Evolutionary conservation across 176 grass and related monocot species (phyloP).

Genomic region (Themeda triandra): DNA sequence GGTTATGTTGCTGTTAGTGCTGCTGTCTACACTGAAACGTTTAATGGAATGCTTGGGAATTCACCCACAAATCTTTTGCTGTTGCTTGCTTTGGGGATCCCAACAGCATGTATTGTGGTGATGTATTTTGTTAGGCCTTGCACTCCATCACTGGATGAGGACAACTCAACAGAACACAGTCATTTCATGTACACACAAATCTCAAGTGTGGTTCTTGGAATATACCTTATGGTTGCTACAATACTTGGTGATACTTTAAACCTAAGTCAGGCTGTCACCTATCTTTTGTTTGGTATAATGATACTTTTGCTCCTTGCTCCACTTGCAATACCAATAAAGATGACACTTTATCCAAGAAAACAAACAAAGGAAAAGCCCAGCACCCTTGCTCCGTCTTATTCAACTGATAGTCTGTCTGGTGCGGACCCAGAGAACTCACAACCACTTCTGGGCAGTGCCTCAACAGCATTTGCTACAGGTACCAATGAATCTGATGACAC

Average conservation of each 20-base stretch:
- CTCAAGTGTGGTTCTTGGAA: conserved; percentile 58
- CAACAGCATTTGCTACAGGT: conserved; percentile 19
- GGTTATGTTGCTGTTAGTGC: conserved; percentile 75
- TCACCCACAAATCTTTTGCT: conserved; percentile 66
- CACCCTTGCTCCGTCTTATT: conserved; percentile 46
- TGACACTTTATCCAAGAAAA: conserved; percentile 86
- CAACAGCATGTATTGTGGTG: conserved; percentile 50
- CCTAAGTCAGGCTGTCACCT: conserved; percentile 45
- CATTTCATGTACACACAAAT: conserved; percentile 86
- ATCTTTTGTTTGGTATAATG: conserved; percentile 64
- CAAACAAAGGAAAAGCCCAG: conserved; percentile 39
- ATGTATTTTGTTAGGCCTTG: conserved; percentile 95
- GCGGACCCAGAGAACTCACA: conserved; percentile 49
- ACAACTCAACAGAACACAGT: conserved; percentile 52
- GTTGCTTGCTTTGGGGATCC: conserved; percentile 65
- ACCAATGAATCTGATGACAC: conserved; percentile 54
- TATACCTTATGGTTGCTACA: conserved; percentile 63
- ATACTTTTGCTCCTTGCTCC: conserved; percentile 68
- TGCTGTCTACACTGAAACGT: conserved; percentile 85
- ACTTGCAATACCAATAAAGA: conserved; percentile 84
- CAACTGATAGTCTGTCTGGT: conserved; percentile 48
- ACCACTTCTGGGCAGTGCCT: conserved; percentile 47
- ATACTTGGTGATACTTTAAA: conserved; percentile 46
- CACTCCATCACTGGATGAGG: conserved; percentile 63
- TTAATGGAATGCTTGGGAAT: conserved; percentile 57